Evolutionary conservation across 2,329 filamentous ascomycete genomes (phyloP), one percentile per base, ranked within the genome.

Genomic region (Geosmithia flava): DNA sequence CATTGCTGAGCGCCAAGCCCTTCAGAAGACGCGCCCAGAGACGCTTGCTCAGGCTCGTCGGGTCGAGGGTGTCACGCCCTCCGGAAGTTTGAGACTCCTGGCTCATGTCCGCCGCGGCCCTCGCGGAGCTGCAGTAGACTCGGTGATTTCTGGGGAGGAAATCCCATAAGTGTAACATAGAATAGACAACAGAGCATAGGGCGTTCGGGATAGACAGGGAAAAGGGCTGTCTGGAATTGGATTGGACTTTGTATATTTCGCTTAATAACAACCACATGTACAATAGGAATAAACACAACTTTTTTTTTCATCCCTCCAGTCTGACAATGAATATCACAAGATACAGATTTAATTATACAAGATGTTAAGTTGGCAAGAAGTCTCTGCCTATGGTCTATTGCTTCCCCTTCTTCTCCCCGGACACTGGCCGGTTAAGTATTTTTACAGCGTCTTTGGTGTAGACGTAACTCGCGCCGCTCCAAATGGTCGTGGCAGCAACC

Each of bases 401-500:
- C 39, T 47, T 45, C 23, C 47, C 43, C 7, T 20, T 41, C 29
- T 48, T 46, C 16, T 33, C 3, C 33, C 42, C 37, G 11, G 47
- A 23, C 19, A 7, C 27, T 8, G 51, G 51, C 51, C 62, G 59
- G 46, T 61, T 64, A 42, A 97, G 63, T 49, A 97, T 96, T 63
- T 85, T 94, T 30, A 97, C 90, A 0, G 89, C 91, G 57, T 95
- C 85, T 62, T 93, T 95, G 55, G 81, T 87, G 62, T 84, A 94
- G 7, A 95, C 74, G 62, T 98, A 98, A 63, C 90, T 95, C 15
- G 90, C 73, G 7, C 93, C 93, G 53, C 89, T 96, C 87, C 90
- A 97, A 6, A 95, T 67, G 0, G 93, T 98, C 3, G 93, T 98
- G 0, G 75, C 78, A 1, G 89, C 90, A 2, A 98, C 91, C 15